Base-by-base conservation (phyloP, 495 filamentous ascomycete species). In the Tuber melanosporum region DNA sequence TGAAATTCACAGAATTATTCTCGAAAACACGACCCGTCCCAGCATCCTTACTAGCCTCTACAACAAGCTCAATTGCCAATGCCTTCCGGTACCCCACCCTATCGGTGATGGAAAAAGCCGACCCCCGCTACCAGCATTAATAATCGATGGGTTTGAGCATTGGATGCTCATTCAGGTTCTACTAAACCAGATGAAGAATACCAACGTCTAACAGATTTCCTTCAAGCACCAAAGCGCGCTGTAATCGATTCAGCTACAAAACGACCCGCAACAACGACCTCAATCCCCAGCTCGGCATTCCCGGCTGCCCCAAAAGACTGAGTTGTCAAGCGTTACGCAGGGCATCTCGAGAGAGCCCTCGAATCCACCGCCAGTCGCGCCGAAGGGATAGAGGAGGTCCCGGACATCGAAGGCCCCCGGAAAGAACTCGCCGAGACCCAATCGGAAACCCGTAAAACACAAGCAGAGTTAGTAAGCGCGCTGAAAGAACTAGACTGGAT, bases 131-230 rank as follows among this genome's bases (percentile, higher is more conserved):
- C 78, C 78, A 39, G 76, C 73, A 5, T 72, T 80, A 52, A 80
- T 75, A 32, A 73, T 78, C 20, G 70, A 70, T 32, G 78, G 78
- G 17, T 80, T 80, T 41, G 78, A 80, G 49, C 78, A 80, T 45
- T 80, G 78, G 78, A 73, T 80, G 4, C 75, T 80, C 36, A 36
- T 80, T 4, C 74, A 74, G 3, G 76, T 71, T 14, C 76, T 80
- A 1, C 39, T 80, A 15, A 74, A 80, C 78, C 78, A 0, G 78
- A 80, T 15, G 70, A n/a, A 0, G 78, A 80, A 46, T 44, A 80
- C 22, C 32, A 73, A 6, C 78, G 78, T 3, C 41, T 80, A 39
- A 47, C 39, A 0, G 41, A 44, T 1, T 80, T 78, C 71, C 47
- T 80, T 10, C 69, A 76, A n/a, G 8, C 44, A 0, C 44, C 76